Evolutionary conservation across 2,329 filamentous ascomycete genomes (phyloP), one percentile per base, ranked within the genome.

Genomic region (Pestalotiopsis sp.): DNA sequence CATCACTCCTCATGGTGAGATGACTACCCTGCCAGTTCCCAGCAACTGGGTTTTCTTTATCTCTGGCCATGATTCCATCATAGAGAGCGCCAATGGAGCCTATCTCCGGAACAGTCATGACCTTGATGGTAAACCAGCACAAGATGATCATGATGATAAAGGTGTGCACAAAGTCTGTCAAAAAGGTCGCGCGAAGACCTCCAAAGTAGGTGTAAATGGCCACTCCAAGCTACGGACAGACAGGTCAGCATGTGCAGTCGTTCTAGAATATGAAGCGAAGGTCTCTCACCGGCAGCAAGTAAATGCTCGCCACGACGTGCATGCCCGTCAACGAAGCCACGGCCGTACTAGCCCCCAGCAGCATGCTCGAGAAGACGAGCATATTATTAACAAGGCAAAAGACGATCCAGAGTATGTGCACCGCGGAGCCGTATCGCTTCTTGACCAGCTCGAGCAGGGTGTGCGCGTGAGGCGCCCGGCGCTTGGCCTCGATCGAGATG

Each of bases 81-180:
- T 83, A 89, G 2, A 89, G 77, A 1, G 82, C 78, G 0, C 79
- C 80, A 1, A 85, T 77, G 0, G 85, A 87, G 0, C 83, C 82
- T 36, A 88, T 80, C 65, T 86, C 83, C 0, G 82, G 79, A 0
- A 81, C 77, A 0, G 82, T 81, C 23, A 84, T 85, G 2, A 83
- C 81, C 70, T 85, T 81, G 69, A 83, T 77, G 1, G 80, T 76
- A 74, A 86, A 81, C 77, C 84, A 82, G 77, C 84, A 82, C 65
- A 87, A 79, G 25, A 88, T 83, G 31, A 87, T 83, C 1, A 86
- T 80, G 23, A 88, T 87, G 12, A 85, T 82, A 14, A 87, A 83
- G 0, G 86, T 88, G 70, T 88, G 86, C 31, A 87, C 81, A 70
- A 86, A 87, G 69, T 87, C 84, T 0, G 85, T 87, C 4, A 87